These are phyloP conservation scores for Pulicaria dysenterica DNA, from an alignment of 129 eudicot genomes.

Conservation along the genomic window DNA sequence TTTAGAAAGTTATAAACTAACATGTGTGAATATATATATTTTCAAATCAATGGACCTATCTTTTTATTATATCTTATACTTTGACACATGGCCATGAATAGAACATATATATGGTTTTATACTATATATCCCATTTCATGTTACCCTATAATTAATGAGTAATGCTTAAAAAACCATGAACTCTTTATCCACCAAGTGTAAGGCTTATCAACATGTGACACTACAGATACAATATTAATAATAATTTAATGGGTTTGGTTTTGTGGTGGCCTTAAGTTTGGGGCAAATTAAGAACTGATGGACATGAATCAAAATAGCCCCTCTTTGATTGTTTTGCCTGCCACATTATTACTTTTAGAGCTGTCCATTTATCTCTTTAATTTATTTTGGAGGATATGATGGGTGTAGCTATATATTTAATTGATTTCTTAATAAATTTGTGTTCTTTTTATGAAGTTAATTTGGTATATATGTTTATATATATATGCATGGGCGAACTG, in stretches of 20 bases:
- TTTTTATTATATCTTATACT: too few relatives aligned
- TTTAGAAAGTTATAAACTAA: too few relatives aligned
- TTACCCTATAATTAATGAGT: background rate
- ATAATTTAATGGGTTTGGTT: background rate
- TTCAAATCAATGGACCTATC: too few relatives aligned
- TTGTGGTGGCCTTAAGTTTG: slow-evolving; percentile 21
- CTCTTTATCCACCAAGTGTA: background rate
- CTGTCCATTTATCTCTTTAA: background rate
- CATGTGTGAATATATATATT: too few relatives aligned
- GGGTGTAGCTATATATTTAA: background rate
- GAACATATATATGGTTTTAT: too few relatives aligned
- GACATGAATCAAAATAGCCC: slow-evolving; percentile 33
- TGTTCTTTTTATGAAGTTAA: background rate
- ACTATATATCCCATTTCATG: too few relatives aligned
- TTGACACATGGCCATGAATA: too few relatives aligned
- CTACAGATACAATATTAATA: background rate
- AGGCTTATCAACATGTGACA: background rate
- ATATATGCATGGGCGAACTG: slow-evolving; percentile 21
- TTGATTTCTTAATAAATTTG: background rate
- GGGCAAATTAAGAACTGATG: slow-evolving; percentile 21
- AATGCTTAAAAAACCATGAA: background rate
- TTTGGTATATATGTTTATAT: background rate
- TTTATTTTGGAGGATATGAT: slow-evolving; percentile 14
- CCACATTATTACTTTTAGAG: slow-evolving; percentile 28
- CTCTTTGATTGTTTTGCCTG: slow-evolving; percentile 14